Evolutionary conservation across 148 eudicot species (phyloP).

Genomic region (Silene uniflora): DNA sequence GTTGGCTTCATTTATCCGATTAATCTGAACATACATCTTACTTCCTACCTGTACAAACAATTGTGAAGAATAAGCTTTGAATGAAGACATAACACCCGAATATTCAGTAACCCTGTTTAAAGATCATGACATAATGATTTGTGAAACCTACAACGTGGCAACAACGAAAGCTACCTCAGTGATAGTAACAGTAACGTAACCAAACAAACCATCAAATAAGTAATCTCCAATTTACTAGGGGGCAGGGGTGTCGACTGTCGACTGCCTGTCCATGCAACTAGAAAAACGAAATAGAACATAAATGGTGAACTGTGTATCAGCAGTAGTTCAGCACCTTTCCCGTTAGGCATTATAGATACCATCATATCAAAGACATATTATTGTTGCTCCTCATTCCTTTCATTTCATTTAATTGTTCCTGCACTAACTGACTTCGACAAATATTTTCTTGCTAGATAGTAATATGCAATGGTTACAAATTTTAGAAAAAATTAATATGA

Average conservation of each 20-base stretch:
- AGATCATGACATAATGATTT: background rate
- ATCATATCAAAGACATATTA: background rate
- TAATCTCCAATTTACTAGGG: no score
- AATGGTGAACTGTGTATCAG: background rate
- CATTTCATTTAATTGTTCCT: background rate
- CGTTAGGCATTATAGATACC: background rate
- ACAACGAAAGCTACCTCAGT: background rate
- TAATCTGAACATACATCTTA: slow-evolving; percentile 54
- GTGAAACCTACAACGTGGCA: background rate
- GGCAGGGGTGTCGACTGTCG: no score
- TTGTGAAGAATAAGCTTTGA: background rate
- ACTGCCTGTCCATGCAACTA: background rate
- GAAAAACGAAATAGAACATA: background rate
- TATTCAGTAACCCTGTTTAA: background rate
- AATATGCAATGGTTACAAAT: no score
- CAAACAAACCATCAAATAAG: background rate
- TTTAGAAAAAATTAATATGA: no score
- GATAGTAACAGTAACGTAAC: background rate
- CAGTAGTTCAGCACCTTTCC: background rate
- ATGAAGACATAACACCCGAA: background rate
- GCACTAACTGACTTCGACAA: no score
- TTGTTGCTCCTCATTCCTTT: background rate
- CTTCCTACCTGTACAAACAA: slow-evolving; percentile 58
- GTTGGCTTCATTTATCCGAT: slow-evolving; percentile 70
- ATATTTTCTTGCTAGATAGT: no score